A percentile compares a stretch with the other conserved stretches of the same genome.
These are phyloP conservation scores for Kandelia obovata DNA, from an alignment of 345 rosid genomes.

Conservation along the genomic window DNA sequence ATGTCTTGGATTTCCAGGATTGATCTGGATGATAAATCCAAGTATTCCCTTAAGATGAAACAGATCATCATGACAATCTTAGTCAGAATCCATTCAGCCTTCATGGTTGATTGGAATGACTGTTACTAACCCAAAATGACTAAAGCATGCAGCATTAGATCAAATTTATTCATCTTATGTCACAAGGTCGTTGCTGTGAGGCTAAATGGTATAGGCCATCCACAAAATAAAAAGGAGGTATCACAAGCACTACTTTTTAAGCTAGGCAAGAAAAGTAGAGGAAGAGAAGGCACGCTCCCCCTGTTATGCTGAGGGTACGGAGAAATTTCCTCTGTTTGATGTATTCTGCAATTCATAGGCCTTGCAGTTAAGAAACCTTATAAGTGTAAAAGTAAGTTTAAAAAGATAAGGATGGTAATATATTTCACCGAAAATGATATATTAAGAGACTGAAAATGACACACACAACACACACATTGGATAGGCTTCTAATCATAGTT, in stretches of 20 bases:
- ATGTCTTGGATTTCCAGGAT: not conserved
- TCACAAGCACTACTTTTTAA: not conserved
- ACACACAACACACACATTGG: no score
- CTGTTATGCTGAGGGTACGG: no score
- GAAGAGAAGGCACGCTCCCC: not conserved
- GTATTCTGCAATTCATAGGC: no score
- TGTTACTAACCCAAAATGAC: not conserved
- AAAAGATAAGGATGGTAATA: no score
- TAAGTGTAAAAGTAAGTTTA: no score
- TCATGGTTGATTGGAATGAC: not conserved
- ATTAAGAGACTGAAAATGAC: no score
- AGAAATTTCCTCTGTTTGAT: no score
- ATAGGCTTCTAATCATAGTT: no score
- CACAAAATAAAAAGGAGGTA: not conserved
- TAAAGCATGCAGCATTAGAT: not conserved
- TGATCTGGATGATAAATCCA: not conserved
- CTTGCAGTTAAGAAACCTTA: no score
- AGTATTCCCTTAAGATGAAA: not conserved
- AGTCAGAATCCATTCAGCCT: constrained; percentile 2
- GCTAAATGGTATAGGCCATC: not conserved
- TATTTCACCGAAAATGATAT: no score
- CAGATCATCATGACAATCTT: not conserved
- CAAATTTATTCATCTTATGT: not conserved
- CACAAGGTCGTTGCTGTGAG: not conserved
- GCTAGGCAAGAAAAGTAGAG: not conserved